Conservation (phyloP, 2,329 filamentous ascomycete species). For the Pleomassaria siparia region DNA sequence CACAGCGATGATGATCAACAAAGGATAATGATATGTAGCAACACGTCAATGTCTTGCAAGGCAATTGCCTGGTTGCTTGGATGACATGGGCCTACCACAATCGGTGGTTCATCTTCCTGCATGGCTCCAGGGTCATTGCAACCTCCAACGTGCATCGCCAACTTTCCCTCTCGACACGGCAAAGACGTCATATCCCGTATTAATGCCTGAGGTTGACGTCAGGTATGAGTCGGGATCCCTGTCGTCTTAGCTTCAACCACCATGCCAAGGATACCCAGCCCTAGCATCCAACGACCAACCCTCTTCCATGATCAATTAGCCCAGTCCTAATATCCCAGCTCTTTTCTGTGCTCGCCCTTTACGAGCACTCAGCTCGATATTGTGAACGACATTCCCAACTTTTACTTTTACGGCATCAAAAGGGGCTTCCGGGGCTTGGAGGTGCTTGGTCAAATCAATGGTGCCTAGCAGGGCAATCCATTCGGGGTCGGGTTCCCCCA, state of each 20-base stretch:
- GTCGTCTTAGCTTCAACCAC: slow-evolving; percentile 7
- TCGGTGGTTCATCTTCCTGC: too few species aligned
- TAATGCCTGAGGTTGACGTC: background rate
- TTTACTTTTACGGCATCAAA: slow-evolving; percentile 52
- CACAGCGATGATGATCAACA: too few species aligned
- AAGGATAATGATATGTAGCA: too few species aligned
- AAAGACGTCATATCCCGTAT: slow-evolving; percentile 9
- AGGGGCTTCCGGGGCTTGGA: slow-evolving; percentile 23
- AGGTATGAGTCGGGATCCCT: slow-evolving; percentile 7
- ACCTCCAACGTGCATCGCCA: background rate
- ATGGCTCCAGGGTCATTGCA: background rate
- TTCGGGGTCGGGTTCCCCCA: slow-evolving; percentile 30
- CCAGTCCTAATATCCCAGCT: slow-evolving; percentile 18
- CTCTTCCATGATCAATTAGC: slow-evolving; percentile 8
- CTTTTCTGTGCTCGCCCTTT: slow-evolving; percentile 14
- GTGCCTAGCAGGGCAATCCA: slow-evolving; percentile 26
- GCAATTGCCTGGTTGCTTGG: too few species aligned
- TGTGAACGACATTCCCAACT: slow-evolving; percentile 46
- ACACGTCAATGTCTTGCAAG: too few species aligned
- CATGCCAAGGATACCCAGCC: slow-evolving; percentile 10
- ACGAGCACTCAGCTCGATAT: slow-evolving; percentile 27
- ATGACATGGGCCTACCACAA: too few species aligned
- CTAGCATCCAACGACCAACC: background rate
- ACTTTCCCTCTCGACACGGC: background rate
- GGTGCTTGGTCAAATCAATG: slow-evolving; percentile 22